Evolutionary conservation across 305 asterid genomes (phyloP).

Genomic region (Stenogyne calaminthoides): DNA sequence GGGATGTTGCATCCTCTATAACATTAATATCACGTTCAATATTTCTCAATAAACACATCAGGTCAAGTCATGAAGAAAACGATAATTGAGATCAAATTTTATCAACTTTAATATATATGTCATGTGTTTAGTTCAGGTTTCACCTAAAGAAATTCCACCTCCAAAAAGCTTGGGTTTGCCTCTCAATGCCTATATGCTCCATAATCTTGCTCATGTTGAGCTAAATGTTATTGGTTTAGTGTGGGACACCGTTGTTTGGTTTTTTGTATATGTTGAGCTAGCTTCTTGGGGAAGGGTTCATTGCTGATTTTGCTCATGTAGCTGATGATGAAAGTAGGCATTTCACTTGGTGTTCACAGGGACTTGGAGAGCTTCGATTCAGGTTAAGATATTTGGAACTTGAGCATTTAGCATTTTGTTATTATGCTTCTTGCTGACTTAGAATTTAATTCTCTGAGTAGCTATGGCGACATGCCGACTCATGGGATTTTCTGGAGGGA

Average conservation of each 20-base stretch:
- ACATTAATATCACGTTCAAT: too few species aligned
- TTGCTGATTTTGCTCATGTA: slow-evolving; percentile 93
- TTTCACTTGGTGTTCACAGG: slow-evolving; percentile 92
- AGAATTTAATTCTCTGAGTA: slow-evolving; percentile 31
- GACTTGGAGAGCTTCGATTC: slow-evolving; percentile 86
- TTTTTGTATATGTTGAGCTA: slow-evolving; percentile 64
- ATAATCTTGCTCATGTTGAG: slow-evolving; percentile 96
- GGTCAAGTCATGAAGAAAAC: too few species aligned
- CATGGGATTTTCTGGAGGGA: slow-evolving; percentile 93
- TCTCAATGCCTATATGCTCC: slow-evolving; percentile 92
- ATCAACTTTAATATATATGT: background rate
- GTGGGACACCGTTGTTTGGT: slow-evolving; percentile 97
- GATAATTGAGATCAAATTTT: too few species aligned
- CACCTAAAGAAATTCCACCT: too few species aligned
- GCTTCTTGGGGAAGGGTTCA: slow-evolving; percentile 87
- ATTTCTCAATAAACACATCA: too few species aligned
- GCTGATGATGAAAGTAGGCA: slow-evolving; percentile 98
- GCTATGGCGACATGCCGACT: slow-evolving; percentile 97
- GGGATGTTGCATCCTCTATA: too few species aligned
- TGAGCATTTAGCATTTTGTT: slow-evolving; percentile 18
- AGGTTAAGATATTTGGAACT: slow-evolving; percentile 45
- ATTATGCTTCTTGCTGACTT: slow-evolving; percentile 28
- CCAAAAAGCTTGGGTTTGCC: slow-evolving; percentile 77
- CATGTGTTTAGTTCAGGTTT: slow-evolving; percentile 54
- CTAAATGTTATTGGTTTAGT: slow-evolving; percentile 98